These are phyloP conservation scores for Clonostachys rosea DNA, from an alignment of 2,329 filamentous ascomycete genomes.

Conservation along the genomic window DNA sequence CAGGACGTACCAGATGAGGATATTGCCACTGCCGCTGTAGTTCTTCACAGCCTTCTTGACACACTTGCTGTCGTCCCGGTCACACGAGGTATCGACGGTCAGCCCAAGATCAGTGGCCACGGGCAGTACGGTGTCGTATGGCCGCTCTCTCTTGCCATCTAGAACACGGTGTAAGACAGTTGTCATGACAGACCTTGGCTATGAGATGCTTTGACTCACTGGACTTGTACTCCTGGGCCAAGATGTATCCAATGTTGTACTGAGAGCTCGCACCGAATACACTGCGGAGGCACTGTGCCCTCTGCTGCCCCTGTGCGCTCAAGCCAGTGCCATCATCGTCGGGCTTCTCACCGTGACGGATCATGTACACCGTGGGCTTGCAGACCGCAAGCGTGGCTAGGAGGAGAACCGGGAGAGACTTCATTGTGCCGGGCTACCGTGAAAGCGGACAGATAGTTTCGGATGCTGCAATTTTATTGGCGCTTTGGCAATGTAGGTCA, in stretches of 20 bases:
- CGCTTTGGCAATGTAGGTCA: no score
- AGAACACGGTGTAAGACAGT: not conserved
- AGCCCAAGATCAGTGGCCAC: slow-evolving; percentile 51
- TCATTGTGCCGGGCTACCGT: not conserved
- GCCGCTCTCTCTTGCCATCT: slow-evolving; percentile 47
- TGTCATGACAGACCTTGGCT: not conserved
- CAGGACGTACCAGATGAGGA: slow-evolving; percentile 43
- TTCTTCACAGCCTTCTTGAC: slow-evolving; percentile 42
- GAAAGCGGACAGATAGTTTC: no score
- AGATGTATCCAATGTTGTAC: slow-evolving; percentile 54
- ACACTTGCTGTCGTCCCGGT: slow-evolving; percentile 49
- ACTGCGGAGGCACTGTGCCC: slow-evolving; percentile 51
- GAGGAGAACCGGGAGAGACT: not conserved
- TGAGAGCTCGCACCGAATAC: slow-evolving; percentile 47
- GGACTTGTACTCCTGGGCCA: slow-evolving; percentile 48
- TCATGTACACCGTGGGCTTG: slow-evolving; percentile 52
- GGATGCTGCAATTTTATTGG: no score
- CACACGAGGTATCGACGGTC: slow-evolving; percentile 48
- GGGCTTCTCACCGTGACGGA: slow-evolving; percentile 62
- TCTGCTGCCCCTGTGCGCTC: slow-evolving; percentile 41
- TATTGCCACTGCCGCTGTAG: slow-evolving; percentile 47
- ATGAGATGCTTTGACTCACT: slow-evolving; percentile 16
- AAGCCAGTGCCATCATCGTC: slow-evolving; percentile 39
- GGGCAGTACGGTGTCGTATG: slow-evolving; percentile 52
- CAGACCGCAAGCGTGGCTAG: slow-evolving; percentile 10